Evolutionary conservation across 495 filamentous ascomycete species (phyloP), one percentile per base, ranked within the genome.

Genomic region (Daldinia decipiens): DNA sequence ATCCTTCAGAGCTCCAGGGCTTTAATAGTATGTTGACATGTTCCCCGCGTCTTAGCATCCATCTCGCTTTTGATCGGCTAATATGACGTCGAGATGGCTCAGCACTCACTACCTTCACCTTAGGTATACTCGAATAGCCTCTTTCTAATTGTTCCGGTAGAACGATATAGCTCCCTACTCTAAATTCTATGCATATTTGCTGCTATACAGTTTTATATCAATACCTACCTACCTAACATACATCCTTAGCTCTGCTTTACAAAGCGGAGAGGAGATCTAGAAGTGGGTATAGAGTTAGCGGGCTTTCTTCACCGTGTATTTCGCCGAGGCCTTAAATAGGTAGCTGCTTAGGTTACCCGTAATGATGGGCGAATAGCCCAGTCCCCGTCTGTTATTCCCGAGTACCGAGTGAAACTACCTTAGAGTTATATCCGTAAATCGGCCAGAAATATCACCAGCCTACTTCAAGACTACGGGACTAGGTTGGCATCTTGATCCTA

Each of bases 361-460:
- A 29, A 29, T 29, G 27, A 29, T 6, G 27, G 27, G 0, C 21
- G 9, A 34, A 51, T 34, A 29, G 38, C 32, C 60, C 45, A 70
- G 50, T 51, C 51, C 53, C 45, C 36, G 36, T 29, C 34, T 40
- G 38, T 54, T 57, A 61, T 60, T 32, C 40, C 67, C 60, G 56
- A 61, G 61, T 61, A 56, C 67, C 56, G 56, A 59, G 56, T 52
- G 26, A 61, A 24, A 13, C n/a, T 34, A 50, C 13, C 27, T 11
- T 43, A 34, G 26, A 43, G 43, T 54, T 34, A 52, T 59, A 58
- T 27, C 29, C 53, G 53, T 54, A 54, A 58, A 21, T 51, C 62
- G 29, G 24, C 3, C 2, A 5, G 43, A 47, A 47, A 21, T 47
- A 47, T 24, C 8, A 24, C 19, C 21, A 47, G 17, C 19, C 19